Base-by-base conservation (phyloP, 495 filamentous ascomycete genomes). In the Lophiotrema nucula region DNA sequence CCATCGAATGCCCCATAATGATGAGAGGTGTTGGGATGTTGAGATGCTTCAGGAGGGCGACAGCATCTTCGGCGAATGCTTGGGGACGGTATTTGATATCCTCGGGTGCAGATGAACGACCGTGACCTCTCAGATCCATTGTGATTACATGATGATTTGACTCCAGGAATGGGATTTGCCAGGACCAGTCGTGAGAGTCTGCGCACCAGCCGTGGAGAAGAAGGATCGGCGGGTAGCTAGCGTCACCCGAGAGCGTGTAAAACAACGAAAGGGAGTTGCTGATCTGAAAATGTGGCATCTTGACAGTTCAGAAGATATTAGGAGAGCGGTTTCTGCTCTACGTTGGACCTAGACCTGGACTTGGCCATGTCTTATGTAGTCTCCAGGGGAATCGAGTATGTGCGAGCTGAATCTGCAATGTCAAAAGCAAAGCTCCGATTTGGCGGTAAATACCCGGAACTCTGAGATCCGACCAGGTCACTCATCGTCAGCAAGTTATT, bases 121-220 rank as follows among this genome's bases (percentile, higher is more conserved):
- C 42, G 25, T 56, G 53, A 15, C 53, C 53, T 23, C 53, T 19
- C 3, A 38, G 4, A 18, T 48, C 53, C 10, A 48, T 16, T 1
- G 44, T 33, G 10, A 56, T 48, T 25, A 56, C 44, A 33, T 56
- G 28, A 28, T 47, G 37, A 12, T n/a, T 38, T 42, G 47, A 23
- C 2, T n/a, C 26, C 16, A 56, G 53, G 23, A 56, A 23, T 42
- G 53, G 44, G 15, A 56, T 56, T 41, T 56, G 53, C 53, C 53
- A 56, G 31, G 27, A 35, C 53, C 44, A 48, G 19, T 56, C 53
- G 28, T 56, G 53, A 1, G 43, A 47, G 22, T 48, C 44, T 12
- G 16, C 4, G 15, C 24, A 37, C 27, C 31, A 56, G 2, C 44
- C 53, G 19, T 56, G 53, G 6, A 56, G 43, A 25, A 56, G 53